Conservation (phyloP, 371 early-diverging fungal genomes). For the Apophysomyces elegans region DNA sequence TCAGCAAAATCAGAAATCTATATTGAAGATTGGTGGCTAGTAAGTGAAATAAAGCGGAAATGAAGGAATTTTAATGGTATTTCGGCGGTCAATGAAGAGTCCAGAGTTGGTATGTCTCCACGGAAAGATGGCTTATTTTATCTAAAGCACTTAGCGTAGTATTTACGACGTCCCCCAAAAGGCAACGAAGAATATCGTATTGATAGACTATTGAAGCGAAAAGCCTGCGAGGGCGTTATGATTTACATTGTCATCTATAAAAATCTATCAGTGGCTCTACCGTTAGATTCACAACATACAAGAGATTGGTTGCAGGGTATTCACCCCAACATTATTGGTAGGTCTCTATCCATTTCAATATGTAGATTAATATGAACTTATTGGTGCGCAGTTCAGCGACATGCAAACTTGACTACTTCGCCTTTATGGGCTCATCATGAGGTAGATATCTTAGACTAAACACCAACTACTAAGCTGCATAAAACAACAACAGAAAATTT, state of each 20-base stretch:
- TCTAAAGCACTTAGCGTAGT: constrained; percentile 38
- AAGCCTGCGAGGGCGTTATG: constrained; percentile 86
- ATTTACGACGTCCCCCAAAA: constrained; percentile 77
- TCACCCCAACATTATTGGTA: constrained; percentile 78
- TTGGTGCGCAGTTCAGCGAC: constrained; percentile 60
- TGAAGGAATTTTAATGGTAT: constrained; percentile 1
- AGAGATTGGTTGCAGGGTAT: constrained; percentile 74
- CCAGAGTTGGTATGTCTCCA: constrained; percentile 68
- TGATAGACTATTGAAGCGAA: constrained; percentile 80
- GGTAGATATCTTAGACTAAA: constrained; percentile 22
- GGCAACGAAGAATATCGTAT: constrained; percentile 78
- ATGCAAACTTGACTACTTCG: constrained; percentile 70
- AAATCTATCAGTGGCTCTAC: constrained; percentile 78
- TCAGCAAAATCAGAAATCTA: constrained; percentile 81
- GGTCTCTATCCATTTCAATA: constrained; percentile 32
- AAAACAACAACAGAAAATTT: constrained; percentile 70
- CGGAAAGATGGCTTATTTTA: background rate
- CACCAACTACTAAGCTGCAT: background rate
- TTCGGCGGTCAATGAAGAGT: constrained; percentile 24
- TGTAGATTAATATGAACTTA: constrained; percentile 10
- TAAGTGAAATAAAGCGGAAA: constrained; percentile 17
- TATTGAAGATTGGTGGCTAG: constrained; percentile 92
- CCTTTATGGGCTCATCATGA: constrained; percentile 83
- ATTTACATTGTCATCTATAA: constrained; percentile 91
- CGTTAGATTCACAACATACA: constrained; percentile 83